Conservation (phyloP, 495 filamentous ascomycete genomes). For the Parathielavia hyrcaniae region DNA sequence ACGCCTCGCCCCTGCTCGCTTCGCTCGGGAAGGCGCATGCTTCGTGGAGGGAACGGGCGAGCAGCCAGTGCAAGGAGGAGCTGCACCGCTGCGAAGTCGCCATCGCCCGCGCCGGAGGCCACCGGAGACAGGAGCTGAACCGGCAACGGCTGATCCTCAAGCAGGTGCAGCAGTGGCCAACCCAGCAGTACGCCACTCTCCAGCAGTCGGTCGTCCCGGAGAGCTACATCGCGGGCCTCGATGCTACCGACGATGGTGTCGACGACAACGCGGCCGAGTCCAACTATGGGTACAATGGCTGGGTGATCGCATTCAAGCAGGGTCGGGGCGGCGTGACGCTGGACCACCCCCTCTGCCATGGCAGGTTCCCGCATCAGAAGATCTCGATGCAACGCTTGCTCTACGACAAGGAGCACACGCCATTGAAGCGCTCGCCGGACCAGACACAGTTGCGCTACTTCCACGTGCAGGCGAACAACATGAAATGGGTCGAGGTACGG, state of each 20-base stretch:
- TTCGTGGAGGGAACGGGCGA: constrained; percentile 19
- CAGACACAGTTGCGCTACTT: constrained; percentile 27
- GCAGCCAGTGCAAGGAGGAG: constrained; percentile 12
- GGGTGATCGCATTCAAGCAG: constrained; percentile 26
- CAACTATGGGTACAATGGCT: constrained; percentile 30
- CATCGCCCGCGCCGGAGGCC: constrained; percentile 12
- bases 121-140: constrained; percentile 9
- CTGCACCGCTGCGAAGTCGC: constrained; percentile 18
- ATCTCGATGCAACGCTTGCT: constrained; percentile 26
- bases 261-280: constrained; percentile 24
- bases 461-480: constrained; percentile 30
- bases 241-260: constrained; percentile 18
- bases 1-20: constrained; percentile 16
- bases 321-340: constrained; percentile 24
- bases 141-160: constrained; percentile 20
- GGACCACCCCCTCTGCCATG: constrained; percentile 23
- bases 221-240: constrained; percentile 20
- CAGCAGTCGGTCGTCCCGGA: constrained; percentile 18
- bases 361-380: constrained; percentile 29
- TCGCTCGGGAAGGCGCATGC: constrained; percentile 20
- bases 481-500: constrained; percentile 26
- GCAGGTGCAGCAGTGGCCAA: constrained; percentile 25
- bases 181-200: constrained; percentile 9
- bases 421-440: constrained; percentile 18
- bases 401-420: constrained; percentile 21